Base-by-base conservation (phyloP, 2,329 filamentous ascomycete genomes). In the Colletotrichum musae region DNA sequence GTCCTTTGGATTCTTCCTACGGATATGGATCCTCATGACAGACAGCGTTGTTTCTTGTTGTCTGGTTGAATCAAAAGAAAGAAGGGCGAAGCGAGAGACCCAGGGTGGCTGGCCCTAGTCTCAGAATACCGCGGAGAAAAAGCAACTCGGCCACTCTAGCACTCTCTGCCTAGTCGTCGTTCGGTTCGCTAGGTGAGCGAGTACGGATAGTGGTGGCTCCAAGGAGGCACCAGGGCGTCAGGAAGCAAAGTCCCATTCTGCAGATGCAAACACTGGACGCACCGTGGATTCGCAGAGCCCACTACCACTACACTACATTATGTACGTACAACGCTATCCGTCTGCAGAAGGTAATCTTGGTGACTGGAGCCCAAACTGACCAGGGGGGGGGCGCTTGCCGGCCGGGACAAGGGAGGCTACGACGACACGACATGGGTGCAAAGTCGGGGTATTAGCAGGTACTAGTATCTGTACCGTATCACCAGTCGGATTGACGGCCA, bases 21-120 rank as follows among this genome's bases (percentile, higher is more conserved):
- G 16, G 13, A 47, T 52, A 13, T 18, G 18, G 18, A 52, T 28
- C 50, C 24, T n/a, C 16, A 45, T 36, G 32, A 36, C 32, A 36
- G 32, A 24, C 26, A 39, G 43, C 45, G 51, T 57, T 67, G 43
- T 59, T 61, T 45, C 39, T 58, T 58, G 57, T 48, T 59, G 41
- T 53, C 58, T 41, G 58, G 52, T 50, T 69, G 58, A 58, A 58
- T 69, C 54, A 69, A 28, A 52, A 65, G 60, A 57, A 63, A 50
- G 51, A 53, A 69, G 62, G 54, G 66, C 51, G 65, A 39, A n/a
- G 56, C 66, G 50, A 60, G 54, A 58, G 36, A 36, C 54, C 41
- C 50, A 65, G 54, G 66, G 62, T 69, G 66, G 66, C 62, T 65
- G 61, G 15, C 56, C 54, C 66, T 69, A 69, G 66, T 69, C 66